phyloP scores from a whole-genome alignment of 2,329 filamentous ascomycete genomes.

The Fusarium vanettenii region DNA sequence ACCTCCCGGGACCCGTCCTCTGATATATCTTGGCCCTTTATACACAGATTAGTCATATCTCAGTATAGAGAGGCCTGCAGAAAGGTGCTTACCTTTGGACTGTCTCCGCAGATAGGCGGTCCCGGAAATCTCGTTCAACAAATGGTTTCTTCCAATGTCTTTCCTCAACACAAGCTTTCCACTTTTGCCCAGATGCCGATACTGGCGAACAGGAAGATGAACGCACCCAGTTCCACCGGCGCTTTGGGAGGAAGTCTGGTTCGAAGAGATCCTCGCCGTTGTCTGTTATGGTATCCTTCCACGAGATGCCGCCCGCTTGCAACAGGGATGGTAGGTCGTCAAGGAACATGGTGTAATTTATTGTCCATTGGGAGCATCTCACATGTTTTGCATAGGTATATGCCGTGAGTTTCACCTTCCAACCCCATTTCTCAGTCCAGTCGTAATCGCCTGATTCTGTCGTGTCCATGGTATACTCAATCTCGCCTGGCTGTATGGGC shows the following conservation, averaged over 20 bases:
- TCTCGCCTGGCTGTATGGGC: background rate
- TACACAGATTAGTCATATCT: background rate
- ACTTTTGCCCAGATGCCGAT: background rate
- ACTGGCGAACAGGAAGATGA: background rate
- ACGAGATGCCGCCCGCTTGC: background rate
- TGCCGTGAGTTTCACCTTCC: background rate
- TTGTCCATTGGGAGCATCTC: background rate
- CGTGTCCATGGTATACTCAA: background rate
- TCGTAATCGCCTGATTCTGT: background rate
- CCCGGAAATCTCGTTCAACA: background rate
- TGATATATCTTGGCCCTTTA: background rate
- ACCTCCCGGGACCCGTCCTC: background rate
- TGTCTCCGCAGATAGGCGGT: background rate
- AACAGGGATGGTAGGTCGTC: background rate
- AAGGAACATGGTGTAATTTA: background rate
- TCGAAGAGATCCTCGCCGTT: background rate
- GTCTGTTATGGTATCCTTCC: background rate
- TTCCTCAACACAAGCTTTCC: background rate
- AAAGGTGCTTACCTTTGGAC: background rate
- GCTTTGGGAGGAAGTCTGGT: accelerated
- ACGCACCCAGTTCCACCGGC: background rate
- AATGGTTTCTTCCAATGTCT: background rate
- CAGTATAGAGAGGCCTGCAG: background rate
- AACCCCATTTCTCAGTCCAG: background rate
- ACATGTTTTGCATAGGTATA: background rate